Conservation (phyloP, 1,284 basidiomycete species). For the Takashimella koratensis region DNA sequence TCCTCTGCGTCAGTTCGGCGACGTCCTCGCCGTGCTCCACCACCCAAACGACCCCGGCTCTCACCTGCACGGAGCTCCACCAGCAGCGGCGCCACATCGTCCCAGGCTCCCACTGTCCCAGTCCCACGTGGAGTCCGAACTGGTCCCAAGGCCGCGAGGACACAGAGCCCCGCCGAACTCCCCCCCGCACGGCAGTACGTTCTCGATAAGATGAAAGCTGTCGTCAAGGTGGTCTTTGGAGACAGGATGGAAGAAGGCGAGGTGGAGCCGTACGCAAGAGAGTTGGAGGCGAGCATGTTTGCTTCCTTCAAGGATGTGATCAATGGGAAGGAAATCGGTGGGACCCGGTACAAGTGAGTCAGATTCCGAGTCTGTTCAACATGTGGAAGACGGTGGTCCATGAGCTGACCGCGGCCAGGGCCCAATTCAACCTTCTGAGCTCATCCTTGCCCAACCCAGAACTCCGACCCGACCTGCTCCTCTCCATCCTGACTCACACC, state of each 20-base stretch:
- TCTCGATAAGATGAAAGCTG: constrained; percentile 25
- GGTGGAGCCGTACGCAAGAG: constrained; percentile 18
- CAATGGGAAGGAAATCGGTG: constrained; percentile 36
- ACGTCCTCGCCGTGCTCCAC: background rate
- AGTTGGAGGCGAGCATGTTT: constrained; percentile 35
- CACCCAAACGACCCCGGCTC: constrained; percentile 2
- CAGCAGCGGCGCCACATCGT: background rate
- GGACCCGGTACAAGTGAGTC: constrained; percentile 42
- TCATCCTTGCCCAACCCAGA: constrained; percentile 30
- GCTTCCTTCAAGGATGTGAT: constrained; percentile 31
- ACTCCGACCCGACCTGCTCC: constrained; percentile 21
- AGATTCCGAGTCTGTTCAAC: no score
- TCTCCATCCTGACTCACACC: constrained; percentile 16
- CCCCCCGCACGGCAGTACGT: constrained; percentile 37
- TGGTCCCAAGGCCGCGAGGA: background rate
- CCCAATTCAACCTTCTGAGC: constrained; percentile 39
- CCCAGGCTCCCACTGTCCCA: background rate
- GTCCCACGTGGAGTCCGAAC: background rate
- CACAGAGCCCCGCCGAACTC: constrained; percentile 7
- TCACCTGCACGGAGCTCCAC: background rate
- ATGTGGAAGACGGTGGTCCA: no score
- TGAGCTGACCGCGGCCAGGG: no score
- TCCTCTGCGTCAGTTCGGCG: background rate
- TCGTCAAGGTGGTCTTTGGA: constrained; percentile 27
- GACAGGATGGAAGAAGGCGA: constrained; percentile 16